Percentiles rank a stretch among this genome's conserved stretches.
These are phyloP conservation scores for Gentiana macrophylla DNA, from an alignment of 257 asterid species.

Conservation along the genomic window DNA sequence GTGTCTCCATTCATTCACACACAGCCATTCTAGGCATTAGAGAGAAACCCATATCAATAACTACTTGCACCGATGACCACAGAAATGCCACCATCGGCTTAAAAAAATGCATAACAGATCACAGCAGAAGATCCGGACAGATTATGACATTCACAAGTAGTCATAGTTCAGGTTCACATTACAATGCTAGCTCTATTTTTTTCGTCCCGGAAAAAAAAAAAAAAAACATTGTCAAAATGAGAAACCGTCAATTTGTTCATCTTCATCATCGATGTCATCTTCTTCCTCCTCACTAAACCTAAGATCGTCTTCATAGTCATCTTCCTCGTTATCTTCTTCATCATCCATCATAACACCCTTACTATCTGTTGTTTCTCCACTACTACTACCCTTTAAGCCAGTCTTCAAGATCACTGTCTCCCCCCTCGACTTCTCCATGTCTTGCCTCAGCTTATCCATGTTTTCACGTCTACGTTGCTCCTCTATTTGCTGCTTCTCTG, in stretches of 20 bases:
- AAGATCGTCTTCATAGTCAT: conserved; percentile 23
- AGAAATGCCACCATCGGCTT: too few relatives aligned
- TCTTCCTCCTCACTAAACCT: conserved; percentile 28
- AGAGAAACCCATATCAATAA: too few relatives aligned
- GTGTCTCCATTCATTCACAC: too few relatives aligned
- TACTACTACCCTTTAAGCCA: conserved; percentile 48
- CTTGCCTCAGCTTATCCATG: conserved; percentile 84
- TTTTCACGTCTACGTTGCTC: conserved; percentile 58
- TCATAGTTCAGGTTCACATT: too few relatives aligned
- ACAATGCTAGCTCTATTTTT: too few relatives aligned
- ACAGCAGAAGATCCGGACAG: too few relatives aligned
- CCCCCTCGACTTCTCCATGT: conserved; percentile 77
- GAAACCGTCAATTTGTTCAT: conserved; percentile 32
- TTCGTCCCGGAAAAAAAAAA: too few relatives aligned
- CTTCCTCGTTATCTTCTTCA: conserved; percentile 37
- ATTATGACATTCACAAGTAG: too few relatives aligned
- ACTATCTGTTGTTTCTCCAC: conserved; percentile 1
- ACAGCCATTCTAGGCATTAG: too few relatives aligned
- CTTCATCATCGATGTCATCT: conserved; percentile 29
- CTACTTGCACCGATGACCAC: too few relatives aligned
- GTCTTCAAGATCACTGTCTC: conserved; percentile 77
- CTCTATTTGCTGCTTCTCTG: conserved; percentile 74
- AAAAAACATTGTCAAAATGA: conserved; percentile 13
- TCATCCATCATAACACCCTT: conserved; percentile 30
- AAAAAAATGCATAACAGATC: too few relatives aligned